Evolutionary conservation across 495 filamentous ascomycete species (phyloP), one percentile per base, ranked within the genome.

Genomic region (Cercophora sp.): DNA sequence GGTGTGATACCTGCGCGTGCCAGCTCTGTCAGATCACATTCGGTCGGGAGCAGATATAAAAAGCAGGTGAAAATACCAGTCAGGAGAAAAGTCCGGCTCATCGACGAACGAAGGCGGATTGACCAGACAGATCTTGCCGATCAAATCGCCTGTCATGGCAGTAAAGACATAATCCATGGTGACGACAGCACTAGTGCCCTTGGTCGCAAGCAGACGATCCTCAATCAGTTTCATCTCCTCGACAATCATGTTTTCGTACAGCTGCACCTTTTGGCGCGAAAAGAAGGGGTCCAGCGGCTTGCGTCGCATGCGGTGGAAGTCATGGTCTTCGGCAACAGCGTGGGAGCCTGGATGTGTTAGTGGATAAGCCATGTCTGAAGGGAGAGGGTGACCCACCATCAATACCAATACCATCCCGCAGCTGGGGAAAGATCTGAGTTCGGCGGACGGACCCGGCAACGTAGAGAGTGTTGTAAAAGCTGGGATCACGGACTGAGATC

Each of bases 271-370:
- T 10, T 34, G 44, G 25, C 44, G 25, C 11, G 44, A 47, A 20
- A 47, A 47, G 23, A 47, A 47, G 25, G 44, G 44, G 16, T 47
- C 44, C 6, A 47, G 29, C 15, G 44, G 44, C 44, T 47, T 47
- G 15, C 44, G 29, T 15, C 44, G 29, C 29, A 47, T 47, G 1
- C 44, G 44, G 44, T 47, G 44, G 23, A 47, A 34, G 25, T 47
- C 44, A 20, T 47, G 44, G 10, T 47, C 44, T 16, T 47, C 25
- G 25, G 44, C 25, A 1, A 47, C 44, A 5, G 44, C 25, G 24
- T 47, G 44, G 5, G 44, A 47, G 44, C 44, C 44, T 47, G 25
- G 8, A 6, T 8, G 34, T 27, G n/a, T 9, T 3, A 15, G 11
- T 4, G 31, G 26, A n/a, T 16, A 13, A 5, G 34, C 5, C 34